Conservation (phyloP, 176 grass and related monocot species). For the Musa schizocarpa region DNA sequence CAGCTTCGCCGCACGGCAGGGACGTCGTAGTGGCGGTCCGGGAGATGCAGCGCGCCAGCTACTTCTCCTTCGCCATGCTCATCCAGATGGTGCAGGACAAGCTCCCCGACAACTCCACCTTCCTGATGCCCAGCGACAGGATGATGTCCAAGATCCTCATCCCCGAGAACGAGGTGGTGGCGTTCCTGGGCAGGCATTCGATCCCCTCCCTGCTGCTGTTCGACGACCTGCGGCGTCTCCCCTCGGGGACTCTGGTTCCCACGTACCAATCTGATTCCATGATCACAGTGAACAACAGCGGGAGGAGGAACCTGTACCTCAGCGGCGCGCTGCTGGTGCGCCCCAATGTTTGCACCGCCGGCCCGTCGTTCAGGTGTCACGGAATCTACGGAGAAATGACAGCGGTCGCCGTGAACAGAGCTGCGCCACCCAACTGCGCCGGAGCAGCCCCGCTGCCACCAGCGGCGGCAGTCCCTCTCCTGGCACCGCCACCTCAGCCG, state of each 20-base stretch:
- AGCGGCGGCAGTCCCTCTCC: constrained; percentile 10
- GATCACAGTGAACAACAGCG: constrained; percentile 29
- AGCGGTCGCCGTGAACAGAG: constrained; percentile 10
- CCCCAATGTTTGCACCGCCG: constrained; percentile 30
- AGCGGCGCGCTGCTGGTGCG: constrained; percentile 34
- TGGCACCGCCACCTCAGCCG: constrained; percentile 12
- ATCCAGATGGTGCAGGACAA: constrained; percentile 49
- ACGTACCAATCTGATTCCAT: constrained; percentile 29
- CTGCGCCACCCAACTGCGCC: constrained; percentile 15
- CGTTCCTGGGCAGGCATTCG: constrained; percentile 40
- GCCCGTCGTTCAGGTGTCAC: constrained; percentile 42
- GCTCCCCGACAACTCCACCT: constrained; percentile 43
- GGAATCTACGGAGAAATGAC: constrained; percentile 39
- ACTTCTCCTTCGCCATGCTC: constrained; percentile 56
- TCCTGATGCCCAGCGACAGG: constrained; percentile 44
- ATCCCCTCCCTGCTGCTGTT: constrained; percentile 29
- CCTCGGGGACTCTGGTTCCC: constrained; percentile 39
- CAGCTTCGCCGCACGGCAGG: not conserved
- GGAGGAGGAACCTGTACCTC: constrained; percentile 37
- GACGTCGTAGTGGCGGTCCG: constrained; percentile 12
- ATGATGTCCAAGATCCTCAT: constrained; percentile 33
- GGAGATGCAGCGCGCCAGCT: constrained; percentile 37
- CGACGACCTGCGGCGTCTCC: constrained; percentile 36
- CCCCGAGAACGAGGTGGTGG: constrained; percentile 29
- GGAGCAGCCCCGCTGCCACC: constrained; percentile 11